phyloP scores from a whole-genome alignment of 352 stramenopile species.

The Pythium diclinum region DNA sequence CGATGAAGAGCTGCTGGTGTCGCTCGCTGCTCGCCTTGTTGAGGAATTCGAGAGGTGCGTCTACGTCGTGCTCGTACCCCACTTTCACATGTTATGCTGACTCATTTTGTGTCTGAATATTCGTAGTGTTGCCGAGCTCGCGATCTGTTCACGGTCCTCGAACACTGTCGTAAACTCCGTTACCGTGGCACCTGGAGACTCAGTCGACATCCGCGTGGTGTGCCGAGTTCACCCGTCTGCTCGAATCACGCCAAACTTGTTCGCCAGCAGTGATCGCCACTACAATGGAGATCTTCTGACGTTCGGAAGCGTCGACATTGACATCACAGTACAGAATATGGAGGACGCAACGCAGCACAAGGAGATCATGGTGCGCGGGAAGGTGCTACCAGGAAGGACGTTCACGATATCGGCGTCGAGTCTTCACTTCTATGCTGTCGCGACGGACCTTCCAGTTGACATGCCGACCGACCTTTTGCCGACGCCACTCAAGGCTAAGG shows the following conservation, averaged over 20 bases:
- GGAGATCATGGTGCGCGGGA: constrained; percentile 69
- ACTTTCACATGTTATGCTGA: neutral
- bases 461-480: constrained; percentile 47
- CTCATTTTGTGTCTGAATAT: neutral
- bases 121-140: constrained; percentile 65
- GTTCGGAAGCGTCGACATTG: constrained; percentile 59
- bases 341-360: constrained; percentile 61
- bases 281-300: constrained; percentile 48
- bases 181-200: constrained; percentile 70
- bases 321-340: constrained; percentile 66
- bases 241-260: constrained; percentile 48
- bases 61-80: no score
- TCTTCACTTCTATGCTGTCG: constrained; percentile 74
- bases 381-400: constrained; percentile 73
- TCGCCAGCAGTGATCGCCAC: constrained; percentile 32
- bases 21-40: constrained; percentile 41
- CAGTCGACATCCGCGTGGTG: constrained; percentile 79
- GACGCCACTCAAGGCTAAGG: constrained; percentile 41
- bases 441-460: constrained; percentile 52
- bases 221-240: constrained; percentile 69
- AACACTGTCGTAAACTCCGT: constrained; percentile 73
- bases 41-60: constrained; percentile 22
- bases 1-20: constrained; percentile 78
- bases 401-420: constrained; percentile 77
- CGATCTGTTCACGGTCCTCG: constrained; percentile 75